These are phyloP conservation scores for Domatiomyces globalis DNA, from an alignment of 2,329 filamentous ascomycete genomes.

Conservation along the genomic window DNA sequence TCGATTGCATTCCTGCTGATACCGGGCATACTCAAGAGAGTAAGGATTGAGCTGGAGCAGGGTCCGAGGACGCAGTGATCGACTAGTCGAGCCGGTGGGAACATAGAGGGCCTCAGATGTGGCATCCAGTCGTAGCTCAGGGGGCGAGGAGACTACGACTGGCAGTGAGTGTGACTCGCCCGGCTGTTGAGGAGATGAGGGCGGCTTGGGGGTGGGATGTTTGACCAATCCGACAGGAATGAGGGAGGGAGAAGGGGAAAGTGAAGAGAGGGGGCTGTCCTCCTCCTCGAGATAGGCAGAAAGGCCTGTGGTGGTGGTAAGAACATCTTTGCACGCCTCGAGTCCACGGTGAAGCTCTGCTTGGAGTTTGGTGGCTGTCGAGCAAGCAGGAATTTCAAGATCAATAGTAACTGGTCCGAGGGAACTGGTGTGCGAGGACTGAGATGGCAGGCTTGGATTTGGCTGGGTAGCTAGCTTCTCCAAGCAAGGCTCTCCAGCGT, in stretches of 20 bases:
- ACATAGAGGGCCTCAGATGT: background rate
- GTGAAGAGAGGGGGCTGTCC: slow-evolving; percentile 14
- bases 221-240: background rate
- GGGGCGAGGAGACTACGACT: background rate
- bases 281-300: slow-evolving; percentile 3
- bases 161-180: background rate
- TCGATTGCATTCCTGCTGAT: slow-evolving; percentile 27
- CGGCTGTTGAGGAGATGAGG: background rate
- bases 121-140: background rate
- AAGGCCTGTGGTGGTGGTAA: background rate
- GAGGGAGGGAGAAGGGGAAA: slow-evolving; percentile 7
- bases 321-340: slow-evolving; percentile 7
- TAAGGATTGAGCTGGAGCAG: slow-evolving; percentile 37
- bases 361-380: slow-evolving; percentile 3
- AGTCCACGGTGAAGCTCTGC: slow-evolving; percentile 9
- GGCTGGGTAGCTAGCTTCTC: slow-evolving; percentile 17
- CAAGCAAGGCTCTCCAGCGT: slow-evolving; percentile 2
- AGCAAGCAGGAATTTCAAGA: background rate
- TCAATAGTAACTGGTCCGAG: background rate
- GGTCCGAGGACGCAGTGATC: slow-evolving; percentile 29
- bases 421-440: background rate
- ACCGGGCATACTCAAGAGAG: slow-evolving; percentile 31
- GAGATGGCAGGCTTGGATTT: background rate
- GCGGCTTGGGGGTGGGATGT: background rate
- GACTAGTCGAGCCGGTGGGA: background rate